These are phyloP conservation scores for Oxyria digyna DNA, from an alignment of 148 eudicot genomes.

Conservation along the genomic window DNA sequence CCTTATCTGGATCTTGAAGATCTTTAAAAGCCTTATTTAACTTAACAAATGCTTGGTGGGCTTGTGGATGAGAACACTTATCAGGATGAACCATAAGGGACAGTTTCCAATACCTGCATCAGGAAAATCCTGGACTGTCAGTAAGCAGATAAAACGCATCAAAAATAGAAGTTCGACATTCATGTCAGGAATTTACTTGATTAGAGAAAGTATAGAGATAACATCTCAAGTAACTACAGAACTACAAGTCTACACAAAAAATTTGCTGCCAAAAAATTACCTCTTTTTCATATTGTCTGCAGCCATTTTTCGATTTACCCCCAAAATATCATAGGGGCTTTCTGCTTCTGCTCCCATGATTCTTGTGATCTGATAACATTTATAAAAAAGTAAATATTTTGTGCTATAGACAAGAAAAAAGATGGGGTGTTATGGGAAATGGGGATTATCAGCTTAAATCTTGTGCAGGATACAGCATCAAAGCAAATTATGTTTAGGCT, in stretches of 20 bases:
- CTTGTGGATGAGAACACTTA: slow-evolving; percentile 97
- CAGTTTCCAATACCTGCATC: slow-evolving; percentile 78
- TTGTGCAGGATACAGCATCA: background rate
- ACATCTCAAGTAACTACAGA: background rate
- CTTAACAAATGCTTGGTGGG: slow-evolving; percentile 85
- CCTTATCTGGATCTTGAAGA: slow-evolving; percentile 92
- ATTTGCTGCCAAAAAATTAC: slow-evolving; percentile 15
- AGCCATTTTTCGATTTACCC: slow-evolving; percentile 77
- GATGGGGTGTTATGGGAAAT: background rate
- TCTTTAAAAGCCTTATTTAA: slow-evolving; percentile 90
- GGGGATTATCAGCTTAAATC: background rate
- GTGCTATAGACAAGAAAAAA: background rate
- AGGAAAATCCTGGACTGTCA: background rate
- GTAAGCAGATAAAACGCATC: background rate
- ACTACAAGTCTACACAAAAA: background rate
- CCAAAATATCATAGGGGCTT: slow-evolving; percentile 77
- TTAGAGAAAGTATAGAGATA: background rate
- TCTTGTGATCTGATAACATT: slow-evolving; percentile 55
- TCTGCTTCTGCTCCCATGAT: slow-evolving; percentile 75
- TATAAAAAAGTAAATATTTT: slow-evolving; percentile 8
- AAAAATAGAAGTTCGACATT: background rate
- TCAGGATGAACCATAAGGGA: slow-evolving; percentile 98
- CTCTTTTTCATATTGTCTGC: slow-evolving; percentile 77
- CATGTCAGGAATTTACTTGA: background rate
- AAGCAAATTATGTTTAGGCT: background rate